Conservation (phyloP, 306 rosid genomes). For the Oemleria cerasiformis region DNA sequence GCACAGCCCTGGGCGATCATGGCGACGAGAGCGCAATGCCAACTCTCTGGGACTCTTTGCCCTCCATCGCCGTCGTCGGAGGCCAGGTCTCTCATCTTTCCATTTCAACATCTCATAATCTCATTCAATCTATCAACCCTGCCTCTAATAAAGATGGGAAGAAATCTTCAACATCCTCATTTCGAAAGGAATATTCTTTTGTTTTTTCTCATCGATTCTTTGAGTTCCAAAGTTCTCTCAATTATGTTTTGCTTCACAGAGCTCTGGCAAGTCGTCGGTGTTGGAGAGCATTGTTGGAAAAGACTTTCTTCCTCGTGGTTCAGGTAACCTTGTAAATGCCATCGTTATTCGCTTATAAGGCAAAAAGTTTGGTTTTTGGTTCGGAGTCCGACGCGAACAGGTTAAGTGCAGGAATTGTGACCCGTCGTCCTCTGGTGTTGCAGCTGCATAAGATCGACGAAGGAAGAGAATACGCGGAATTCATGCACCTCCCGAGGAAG, state of each 20-base stretch:
- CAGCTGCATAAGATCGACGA: slow-evolving; percentile 85
- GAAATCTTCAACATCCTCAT: too few relatives aligned
- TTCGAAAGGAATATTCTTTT: background rate
- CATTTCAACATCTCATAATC: background rate
- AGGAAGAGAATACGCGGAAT: slow-evolving; percentile 77
- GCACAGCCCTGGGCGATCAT: slow-evolving; percentile 88
- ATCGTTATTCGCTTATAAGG: background rate
- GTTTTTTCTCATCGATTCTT: background rate
- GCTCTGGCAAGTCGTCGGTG: slow-evolving; percentile 97
- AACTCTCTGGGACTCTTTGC: slow-evolving; percentile 95
- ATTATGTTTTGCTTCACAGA: slow-evolving; percentile 34
- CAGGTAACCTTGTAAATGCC: slow-evolving; percentile 13
- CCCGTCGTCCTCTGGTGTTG: slow-evolving; percentile 90
- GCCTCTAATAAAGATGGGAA: too few relatives aligned
- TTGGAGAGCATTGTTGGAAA: slow-evolving; percentile 92
- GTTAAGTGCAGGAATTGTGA: slow-evolving; percentile 68
- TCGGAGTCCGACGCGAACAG: background rate
- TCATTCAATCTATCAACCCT: background rate
- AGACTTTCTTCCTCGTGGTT: slow-evolving; percentile 54
- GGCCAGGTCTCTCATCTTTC: slow-evolving; percentile 60
- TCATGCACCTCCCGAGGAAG: slow-evolving; percentile 82
- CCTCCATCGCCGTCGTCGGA: slow-evolving; percentile 91
- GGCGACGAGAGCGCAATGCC: slow-evolving; percentile 82
- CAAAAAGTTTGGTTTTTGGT: background rate
- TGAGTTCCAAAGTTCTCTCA: background rate